A percentile compares a stretch with the other conserved stretches of the same genome.
phyloP scores from a whole-genome alignment of 768 basidiomycete genomes.

The Tricholoma matsutake region DNA sequence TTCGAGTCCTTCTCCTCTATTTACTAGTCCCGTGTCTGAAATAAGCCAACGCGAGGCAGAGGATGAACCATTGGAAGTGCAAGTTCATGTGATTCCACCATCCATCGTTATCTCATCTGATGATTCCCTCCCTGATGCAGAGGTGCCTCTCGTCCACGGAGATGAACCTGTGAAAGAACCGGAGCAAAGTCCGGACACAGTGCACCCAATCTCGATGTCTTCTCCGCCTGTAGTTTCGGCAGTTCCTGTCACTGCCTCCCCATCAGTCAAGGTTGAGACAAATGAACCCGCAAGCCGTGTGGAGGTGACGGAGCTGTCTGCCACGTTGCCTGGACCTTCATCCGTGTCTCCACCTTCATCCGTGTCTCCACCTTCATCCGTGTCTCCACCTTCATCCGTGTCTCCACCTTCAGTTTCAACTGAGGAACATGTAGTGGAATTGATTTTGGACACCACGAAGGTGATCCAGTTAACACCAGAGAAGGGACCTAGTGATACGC shows the following conservation, averaged over 20 bases:
- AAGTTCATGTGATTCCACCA: background rate
- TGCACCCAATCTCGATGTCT: background rate
- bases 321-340: background rate
- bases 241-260: background rate
- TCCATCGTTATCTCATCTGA: constrained; percentile 17
- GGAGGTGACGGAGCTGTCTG: background rate
- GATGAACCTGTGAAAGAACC: background rate
- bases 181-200: background rate
- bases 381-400: background rate
- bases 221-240: background rate
- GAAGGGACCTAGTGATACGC: background rate
- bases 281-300: background rate
- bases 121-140: background rate
- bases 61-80: background rate
- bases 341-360: background rate
- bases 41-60: background rate
- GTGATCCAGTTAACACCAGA: background rate
- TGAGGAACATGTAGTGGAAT: background rate
- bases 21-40: background rate
- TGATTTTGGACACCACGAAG: background rate
- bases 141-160: background rate
- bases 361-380: background rate
- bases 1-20: background rate
- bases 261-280: background rate
- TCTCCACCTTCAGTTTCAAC: background rate